phyloP scores from a whole-genome alignment of 208 protist genomes.

The Trypanosoma cruzi region DNA sequence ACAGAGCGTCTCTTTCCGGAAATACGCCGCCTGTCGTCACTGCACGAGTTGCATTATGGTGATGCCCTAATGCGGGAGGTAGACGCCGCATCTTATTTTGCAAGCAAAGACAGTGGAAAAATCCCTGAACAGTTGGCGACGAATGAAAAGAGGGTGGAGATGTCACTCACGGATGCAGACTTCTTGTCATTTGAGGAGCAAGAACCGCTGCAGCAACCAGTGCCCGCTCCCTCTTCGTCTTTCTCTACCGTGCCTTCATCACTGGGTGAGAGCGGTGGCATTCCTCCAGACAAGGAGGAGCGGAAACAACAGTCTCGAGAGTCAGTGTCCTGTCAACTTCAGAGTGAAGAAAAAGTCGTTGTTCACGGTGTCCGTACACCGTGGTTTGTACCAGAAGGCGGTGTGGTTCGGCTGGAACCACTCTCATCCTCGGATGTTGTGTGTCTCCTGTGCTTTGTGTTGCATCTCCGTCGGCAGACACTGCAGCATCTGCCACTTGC shows the following conservation, averaged over 20 bases:
- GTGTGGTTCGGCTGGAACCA: slow-evolving; percentile 53
- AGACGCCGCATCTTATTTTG: slow-evolving; percentile 61
- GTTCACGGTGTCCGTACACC: slow-evolving; percentile 31
- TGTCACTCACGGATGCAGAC: slow-evolving; percentile 17
- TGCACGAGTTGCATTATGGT: slow-evolving; percentile 88
- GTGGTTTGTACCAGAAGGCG: slow-evolving; percentile 62
- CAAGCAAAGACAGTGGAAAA: neutral
- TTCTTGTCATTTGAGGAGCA: slow-evolving; percentile 29
- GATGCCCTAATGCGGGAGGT: slow-evolving; percentile 80
- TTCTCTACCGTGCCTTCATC: neutral
- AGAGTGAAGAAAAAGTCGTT: slow-evolving; percentile 12
- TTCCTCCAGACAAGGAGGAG: neutral
- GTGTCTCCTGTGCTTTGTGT: slow-evolving; percentile 53
- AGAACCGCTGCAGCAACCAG: neutral
- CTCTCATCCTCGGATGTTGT: slow-evolving; percentile 46
- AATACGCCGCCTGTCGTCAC: slow-evolving; percentile 59
- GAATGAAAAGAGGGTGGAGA: slow-evolving; percentile 9
- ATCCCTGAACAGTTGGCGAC: no score
- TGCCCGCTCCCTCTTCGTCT: neutral
- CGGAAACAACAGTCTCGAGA: neutral
- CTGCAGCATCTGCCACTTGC: slow-evolving; percentile 33
- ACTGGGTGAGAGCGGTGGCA: neutral
- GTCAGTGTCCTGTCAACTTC: neutral
- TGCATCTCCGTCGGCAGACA: slow-evolving; percentile 63
- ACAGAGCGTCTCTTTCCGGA: slow-evolving; percentile 82